Percentiles rank a stretch among this genome's conserved stretches.
Conservation (phyloP, 2,329 filamentous ascomycete genomes). For the Trichoderma koningii region DNA sequence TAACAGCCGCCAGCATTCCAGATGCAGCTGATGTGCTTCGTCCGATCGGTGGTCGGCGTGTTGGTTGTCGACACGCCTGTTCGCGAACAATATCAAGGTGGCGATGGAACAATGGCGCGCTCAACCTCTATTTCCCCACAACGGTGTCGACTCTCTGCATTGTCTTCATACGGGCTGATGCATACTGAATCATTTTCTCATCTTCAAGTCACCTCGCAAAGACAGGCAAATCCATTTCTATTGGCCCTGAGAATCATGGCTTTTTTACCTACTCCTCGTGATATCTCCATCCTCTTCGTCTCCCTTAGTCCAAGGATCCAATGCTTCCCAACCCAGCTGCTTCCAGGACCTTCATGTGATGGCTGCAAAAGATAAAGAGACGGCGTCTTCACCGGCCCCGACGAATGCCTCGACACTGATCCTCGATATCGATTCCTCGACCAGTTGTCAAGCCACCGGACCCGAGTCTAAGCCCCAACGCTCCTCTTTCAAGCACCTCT, state of each 20-base stretch:
- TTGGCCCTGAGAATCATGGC: not conserved
- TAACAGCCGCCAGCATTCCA: not conserved
- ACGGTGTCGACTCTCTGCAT: not conserved
- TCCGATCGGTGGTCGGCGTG: not conserved
- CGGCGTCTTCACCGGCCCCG: not conserved
- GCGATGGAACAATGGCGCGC: conserved; percentile 10
- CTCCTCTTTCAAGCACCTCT: conserved; percentile 55
- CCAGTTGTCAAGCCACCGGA: not conserved
- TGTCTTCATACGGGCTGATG: conserved; percentile 14
- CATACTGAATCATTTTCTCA: not conserved
- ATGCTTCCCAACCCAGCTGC: not conserved
- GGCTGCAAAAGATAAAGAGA: conserved; percentile 20
- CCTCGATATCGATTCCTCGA: conserved; percentile 2
- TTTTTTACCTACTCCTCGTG: not conserved
- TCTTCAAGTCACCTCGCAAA: not conserved
- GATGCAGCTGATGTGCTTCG: too few species aligned
- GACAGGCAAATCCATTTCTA: not conserved
- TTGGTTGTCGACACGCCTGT: not conserved
- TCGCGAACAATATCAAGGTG: conserved; percentile 27
- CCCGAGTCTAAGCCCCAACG: conserved; percentile 12
- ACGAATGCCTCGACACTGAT: not conserved
- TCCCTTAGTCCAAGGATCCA: not conserved
- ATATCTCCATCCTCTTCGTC: not conserved
- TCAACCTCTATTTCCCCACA: not conserved
- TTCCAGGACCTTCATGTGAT: not conserved